These are phyloP conservation scores for Purshia tridentata DNA, from an alignment of 306 rosid genomes.

Conservation along the genomic window DNA sequence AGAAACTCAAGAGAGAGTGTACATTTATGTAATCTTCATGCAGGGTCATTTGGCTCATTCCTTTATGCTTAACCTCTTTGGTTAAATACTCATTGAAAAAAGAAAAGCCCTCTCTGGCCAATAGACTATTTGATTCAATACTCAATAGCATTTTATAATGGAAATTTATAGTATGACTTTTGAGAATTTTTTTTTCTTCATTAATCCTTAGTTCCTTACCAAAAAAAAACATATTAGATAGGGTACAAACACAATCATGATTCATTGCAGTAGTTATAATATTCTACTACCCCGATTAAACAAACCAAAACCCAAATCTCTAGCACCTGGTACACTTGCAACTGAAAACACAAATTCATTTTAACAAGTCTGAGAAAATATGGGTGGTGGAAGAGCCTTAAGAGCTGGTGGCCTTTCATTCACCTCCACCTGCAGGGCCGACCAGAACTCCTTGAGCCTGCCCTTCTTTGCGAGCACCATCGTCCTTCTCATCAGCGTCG, in stretches of 20 bases:
- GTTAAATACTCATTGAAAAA: too few relatives aligned
- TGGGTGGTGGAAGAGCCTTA: not conserved
- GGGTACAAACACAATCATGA: not conserved
- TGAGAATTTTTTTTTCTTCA: not conserved
- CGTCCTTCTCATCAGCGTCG: conserved; percentile 67
- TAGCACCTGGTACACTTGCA: conserved; percentile 8
- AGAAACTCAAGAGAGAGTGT: not conserved
- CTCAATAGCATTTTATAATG: not conserved
- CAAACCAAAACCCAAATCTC: conserved; percentile 19
- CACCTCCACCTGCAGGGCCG: conserved; percentile 75
- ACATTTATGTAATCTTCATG: not conserved
- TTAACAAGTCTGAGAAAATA: conserved; percentile 5
- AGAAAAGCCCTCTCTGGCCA: too few relatives aligned
- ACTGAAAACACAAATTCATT: not conserved
- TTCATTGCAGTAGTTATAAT: conserved; percentile 10
- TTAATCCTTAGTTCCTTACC: not conserved
- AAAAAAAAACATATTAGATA: not conserved
- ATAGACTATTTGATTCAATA: too few relatives aligned
- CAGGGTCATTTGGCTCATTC: not conserved
- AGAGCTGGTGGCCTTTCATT: conserved; percentile 26
- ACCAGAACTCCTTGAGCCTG: conserved; percentile 95
- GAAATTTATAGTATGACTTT: not conserved
- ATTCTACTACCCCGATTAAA: conserved; percentile 20
- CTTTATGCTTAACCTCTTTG: not conserved
- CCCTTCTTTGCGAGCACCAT: conserved; percentile 72